Evolutionary conservation across 2,329 filamentous ascomycete genomes (phyloP).

Genomic region (Colletotrichum euphorbiae): DNA sequence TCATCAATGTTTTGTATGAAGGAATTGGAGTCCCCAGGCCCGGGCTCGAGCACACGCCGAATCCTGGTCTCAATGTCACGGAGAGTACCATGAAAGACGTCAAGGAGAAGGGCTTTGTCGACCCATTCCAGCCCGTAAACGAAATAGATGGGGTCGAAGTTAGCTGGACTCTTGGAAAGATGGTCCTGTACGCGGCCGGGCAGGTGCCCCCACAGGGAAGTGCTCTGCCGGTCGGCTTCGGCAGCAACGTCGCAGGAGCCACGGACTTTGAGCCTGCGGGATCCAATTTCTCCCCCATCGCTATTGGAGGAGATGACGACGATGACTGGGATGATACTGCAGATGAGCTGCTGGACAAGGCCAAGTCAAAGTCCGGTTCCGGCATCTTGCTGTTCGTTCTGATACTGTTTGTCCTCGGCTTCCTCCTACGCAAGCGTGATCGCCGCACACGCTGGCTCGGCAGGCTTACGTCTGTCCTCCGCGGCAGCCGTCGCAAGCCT

Average conservation of each 20-base stretch:
- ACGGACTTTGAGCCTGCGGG: slow-evolving; percentile 87
- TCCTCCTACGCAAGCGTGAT: slow-evolving; percentile 84
- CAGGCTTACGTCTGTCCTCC: slow-evolving; percentile 59
- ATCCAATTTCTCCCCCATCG: slow-evolving; percentile 58
- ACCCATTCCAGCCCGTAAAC: slow-evolving; percentile 92
- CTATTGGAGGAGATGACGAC: slow-evolving; percentile 52
- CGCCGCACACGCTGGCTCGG: slow-evolving; percentile 72
- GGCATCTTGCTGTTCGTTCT: slow-evolving; percentile 83
- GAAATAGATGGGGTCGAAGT: slow-evolving; percentile 93
- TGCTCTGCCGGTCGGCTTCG: slow-evolving; percentile 86
- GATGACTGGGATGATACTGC: slow-evolving; percentile 65
- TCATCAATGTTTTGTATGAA: slow-evolving; percentile 96
- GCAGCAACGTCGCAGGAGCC: slow-evolving; percentile 79
- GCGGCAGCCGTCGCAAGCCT: slow-evolving; percentile 60
- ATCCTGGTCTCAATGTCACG: slow-evolving; percentile 74
- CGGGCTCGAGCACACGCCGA: slow-evolving; percentile 74
- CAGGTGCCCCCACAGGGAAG: slow-evolving; percentile 77
- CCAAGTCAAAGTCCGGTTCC: slow-evolving; percentile 76
- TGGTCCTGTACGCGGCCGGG: slow-evolving; percentile 92
- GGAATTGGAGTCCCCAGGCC: slow-evolving; percentile 93
- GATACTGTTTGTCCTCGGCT: slow-evolving; percentile 75
- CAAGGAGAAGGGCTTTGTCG: slow-evolving; percentile 80
- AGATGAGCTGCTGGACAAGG: slow-evolving; percentile 72
- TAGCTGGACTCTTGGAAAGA: slow-evolving; percentile 97
- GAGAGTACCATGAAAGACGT: slow-evolving; percentile 75